These are phyloP conservation scores for Colletotrichum higginsianum DNA, from an alignment of 2,329 filamentous ascomycete species.

Conservation along the genomic window DNA sequence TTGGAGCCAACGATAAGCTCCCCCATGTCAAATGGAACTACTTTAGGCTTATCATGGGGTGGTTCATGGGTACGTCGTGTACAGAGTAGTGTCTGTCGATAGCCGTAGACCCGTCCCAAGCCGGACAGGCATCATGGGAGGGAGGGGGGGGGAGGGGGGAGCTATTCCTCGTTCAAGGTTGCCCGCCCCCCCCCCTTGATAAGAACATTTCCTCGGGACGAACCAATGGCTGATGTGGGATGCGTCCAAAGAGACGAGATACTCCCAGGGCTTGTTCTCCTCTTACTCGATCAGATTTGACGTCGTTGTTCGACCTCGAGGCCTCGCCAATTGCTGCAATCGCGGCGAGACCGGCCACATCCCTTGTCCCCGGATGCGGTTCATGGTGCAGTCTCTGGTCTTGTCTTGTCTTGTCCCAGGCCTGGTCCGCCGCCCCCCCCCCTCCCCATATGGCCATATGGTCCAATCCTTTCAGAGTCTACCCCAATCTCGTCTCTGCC, in stretches of 20 bases:
- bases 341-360: constrained; percentile 37
- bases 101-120: constrained; percentile 26
- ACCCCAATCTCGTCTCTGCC: constrained; percentile 3
- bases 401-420: constrained; percentile 23
- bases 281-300: constrained; percentile 43
- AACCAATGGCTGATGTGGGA: constrained; percentile 21
- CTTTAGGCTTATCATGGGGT: constrained; percentile 18
- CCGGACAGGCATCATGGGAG: not conserved
- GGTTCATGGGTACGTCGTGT: not conserved
- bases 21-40: constrained; percentile 36
- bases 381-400: not conserved
- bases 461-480: not conserved
- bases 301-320: constrained; percentile 16
- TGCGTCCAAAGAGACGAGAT: not conserved
- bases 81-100: too few species aligned
- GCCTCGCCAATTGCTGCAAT: constrained; percentile 30
- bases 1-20: constrained; percentile 37
- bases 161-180: constrained; percentile 16
- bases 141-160: constrained; percentile 23
- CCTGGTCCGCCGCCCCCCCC: not conserved
- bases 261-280: constrained; percentile 12
- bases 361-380: constrained; percentile 28
- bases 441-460: not conserved
- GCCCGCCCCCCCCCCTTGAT: constrained; percentile 16
- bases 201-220: constrained; percentile 27